Percentiles rank a stretch among this genome's conserved stretches.
Conservation (phyloP, 495 filamentous ascomycete genomes). For the Pseudomonodictys pantanalensis region DNA sequence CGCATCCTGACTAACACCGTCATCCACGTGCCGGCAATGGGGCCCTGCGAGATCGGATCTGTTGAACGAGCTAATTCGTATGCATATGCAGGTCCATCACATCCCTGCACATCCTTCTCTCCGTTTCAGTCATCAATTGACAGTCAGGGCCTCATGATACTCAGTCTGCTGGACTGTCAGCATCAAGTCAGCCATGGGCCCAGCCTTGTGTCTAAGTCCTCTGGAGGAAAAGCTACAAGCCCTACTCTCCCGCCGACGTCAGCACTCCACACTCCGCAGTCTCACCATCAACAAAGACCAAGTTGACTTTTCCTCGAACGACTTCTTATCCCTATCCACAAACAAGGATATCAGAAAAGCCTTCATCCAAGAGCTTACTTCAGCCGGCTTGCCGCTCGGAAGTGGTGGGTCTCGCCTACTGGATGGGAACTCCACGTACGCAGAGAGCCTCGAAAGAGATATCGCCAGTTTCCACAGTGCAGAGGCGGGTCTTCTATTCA, state of each 20-base stretch:
- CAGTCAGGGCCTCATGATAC: too few relatives aligned
- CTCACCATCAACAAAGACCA: slow-evolving; percentile 45
- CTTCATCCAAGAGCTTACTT: slow-evolving; percentile 46
- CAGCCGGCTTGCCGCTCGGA: slow-evolving; percentile 43
- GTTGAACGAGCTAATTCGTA: too few relatives aligned
- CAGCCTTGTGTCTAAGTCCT: background rate
- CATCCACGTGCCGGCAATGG: too few relatives aligned
- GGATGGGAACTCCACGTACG: slow-evolving; percentile 67
- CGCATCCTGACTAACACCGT: too few relatives aligned
- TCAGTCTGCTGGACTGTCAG: too few relatives aligned
- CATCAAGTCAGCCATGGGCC: too few relatives aligned
- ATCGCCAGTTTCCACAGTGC: slow-evolving; percentile 69
- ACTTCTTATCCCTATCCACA: slow-evolving; percentile 58
- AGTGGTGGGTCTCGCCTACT: slow-evolving; percentile 61
- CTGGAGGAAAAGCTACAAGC: slow-evolving; percentile 40
- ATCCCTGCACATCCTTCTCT: too few relatives aligned
- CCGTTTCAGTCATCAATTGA: too few relatives aligned
- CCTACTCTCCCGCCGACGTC: slow-evolving; percentile 45
- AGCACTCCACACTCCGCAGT: slow-evolving; percentile 48
- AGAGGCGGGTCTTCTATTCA: slow-evolving; percentile 64
- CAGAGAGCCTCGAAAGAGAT: slow-evolving; percentile 59
- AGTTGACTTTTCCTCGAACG: slow-evolving; percentile 63
- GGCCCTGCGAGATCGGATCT: too few relatives aligned
- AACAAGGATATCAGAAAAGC: slow-evolving; percentile 42
- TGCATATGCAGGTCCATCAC: too few relatives aligned